phyloP scores from a whole-genome alignment of 75 land plant genomes.

The Selaginella tamariscina region DNA sequence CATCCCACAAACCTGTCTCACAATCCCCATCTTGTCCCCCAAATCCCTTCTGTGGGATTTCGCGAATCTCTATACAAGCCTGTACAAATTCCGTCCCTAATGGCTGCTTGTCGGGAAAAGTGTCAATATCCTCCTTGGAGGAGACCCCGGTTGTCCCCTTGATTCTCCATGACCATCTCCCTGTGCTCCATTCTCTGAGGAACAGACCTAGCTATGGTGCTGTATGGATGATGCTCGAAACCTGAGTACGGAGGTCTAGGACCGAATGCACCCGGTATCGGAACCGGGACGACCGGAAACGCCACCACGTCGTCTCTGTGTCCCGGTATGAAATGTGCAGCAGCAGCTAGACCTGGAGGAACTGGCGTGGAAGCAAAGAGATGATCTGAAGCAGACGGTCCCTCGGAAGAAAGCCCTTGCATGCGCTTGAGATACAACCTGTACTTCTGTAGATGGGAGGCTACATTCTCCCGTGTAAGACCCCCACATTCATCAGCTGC shows the following conservation, averaged over 20 bases:
- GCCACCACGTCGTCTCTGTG: constrained; percentile 24
- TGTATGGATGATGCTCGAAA: constrained; percentile 18
- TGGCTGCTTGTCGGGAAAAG: constrained; percentile 17
- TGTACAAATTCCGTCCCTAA: too few relatives aligned
- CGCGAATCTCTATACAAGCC: too few relatives aligned
- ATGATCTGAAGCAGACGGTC: constrained; percentile 49
- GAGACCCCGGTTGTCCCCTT: constrained; percentile 9
- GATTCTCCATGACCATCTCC: constrained; percentile 3
- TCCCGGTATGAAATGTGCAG: constrained; percentile 21
- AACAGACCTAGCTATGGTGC: background rate
- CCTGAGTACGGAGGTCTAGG: constrained; percentile 10
- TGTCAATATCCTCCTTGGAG: constrained; percentile 16
- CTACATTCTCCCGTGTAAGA: constrained; percentile 75
- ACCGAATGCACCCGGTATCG: constrained; percentile 6
- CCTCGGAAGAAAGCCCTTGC: constrained; percentile 54
- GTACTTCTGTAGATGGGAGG: constrained; percentile 82
- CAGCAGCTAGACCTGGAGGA: constrained; percentile 27
- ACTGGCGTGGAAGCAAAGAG: constrained; percentile 72
- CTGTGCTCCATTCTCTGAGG: constrained; percentile 12
- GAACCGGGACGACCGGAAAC: constrained; percentile 14
- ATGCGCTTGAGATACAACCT: constrained; percentile 65
- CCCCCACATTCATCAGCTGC: constrained; percentile 90
- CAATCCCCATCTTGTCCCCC: too few relatives aligned
- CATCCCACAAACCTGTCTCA: too few relatives aligned
- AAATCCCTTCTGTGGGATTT: too few relatives aligned